Base-by-base conservation (phyloP, 129 eudicot genomes). In the Lactuca sativa region DNA sequence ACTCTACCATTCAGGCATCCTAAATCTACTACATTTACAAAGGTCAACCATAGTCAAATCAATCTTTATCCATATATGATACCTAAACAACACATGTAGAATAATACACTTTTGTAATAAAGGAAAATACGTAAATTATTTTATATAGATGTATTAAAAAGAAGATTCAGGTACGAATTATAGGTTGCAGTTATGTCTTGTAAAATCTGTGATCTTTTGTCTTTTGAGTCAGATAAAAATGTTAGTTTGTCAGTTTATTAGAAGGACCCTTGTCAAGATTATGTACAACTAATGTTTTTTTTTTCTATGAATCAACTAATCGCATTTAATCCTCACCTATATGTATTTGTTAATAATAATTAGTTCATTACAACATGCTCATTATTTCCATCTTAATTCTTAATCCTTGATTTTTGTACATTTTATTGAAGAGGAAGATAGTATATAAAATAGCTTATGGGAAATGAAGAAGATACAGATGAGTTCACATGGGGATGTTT, bases 401-500 rank as follows among this genome's bases (percentile, higher is more conserved):
- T 12, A 47, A 9, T 47, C 52, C 15, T 47, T 47, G 12, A 43
- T 12, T 47, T 10, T 47, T 47, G 52, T 47, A 47, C 15, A 47
- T 47, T 44, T 10, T 47, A 12, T 11, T 11, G 15, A 0, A 12
- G 15, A 47, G 15, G 15, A 71, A 33, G 34, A 71, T 15, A 48
- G 14, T 59, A 63, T 16, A 72, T 61, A 56, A 51, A 62, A 32
- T 57, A 58, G 68, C 37, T 55, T 56, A 47, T 76, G 58, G 75
- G 53, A 53, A 61, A 67, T 33, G 80, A 76, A 40, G 70, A 67
- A 51, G 56, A 68, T 57, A 69, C 81, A 69, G 71, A 40, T 77
- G 81, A 62, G 54, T 69, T 77, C 76, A 69, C 81, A 77, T 77
- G 81, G 76, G 74, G 76, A 69, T 77, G 81, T 31, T 61, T 62